Evolutionary conservation across 2,329 filamentous ascomycete species (phyloP).

Genomic region (Pestalotiopsis sp.): DNA sequence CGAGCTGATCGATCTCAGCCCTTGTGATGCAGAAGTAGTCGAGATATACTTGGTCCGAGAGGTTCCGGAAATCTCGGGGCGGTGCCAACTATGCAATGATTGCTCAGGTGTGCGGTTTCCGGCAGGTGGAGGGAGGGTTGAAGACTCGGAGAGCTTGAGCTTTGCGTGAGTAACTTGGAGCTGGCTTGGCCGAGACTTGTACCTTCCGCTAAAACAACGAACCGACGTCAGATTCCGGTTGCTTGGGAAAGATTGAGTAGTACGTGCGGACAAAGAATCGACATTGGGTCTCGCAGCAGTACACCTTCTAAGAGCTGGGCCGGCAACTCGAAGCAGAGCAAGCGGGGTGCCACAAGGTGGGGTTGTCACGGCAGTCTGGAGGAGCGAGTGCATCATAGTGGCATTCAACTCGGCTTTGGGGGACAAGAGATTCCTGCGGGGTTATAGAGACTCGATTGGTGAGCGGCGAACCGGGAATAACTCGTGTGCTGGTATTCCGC

Average conservation of each 20-base stretch:
- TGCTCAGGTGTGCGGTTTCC: not conserved
- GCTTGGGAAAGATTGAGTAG: not conserved
- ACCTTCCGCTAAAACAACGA: not conserved
- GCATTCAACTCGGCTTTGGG: not conserved
- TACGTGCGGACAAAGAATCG: not conserved
- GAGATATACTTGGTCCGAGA: not conserved
- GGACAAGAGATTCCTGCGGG: not conserved
- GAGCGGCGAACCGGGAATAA: not conserved
- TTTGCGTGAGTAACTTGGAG: not conserved
- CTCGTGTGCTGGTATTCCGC: not conserved
- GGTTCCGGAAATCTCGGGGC: not conserved
- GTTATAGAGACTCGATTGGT: not conserved
- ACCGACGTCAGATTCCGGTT: not conserved
- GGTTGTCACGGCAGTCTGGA: constrained; percentile 6
- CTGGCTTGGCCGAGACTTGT: not conserved
- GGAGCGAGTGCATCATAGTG: constrained; percentile 4
- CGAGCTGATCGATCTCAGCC: not conserved
- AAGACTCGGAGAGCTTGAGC: not conserved
- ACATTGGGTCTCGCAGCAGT: not conserved
- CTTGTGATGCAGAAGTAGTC: not conserved
- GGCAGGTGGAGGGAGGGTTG: not conserved
- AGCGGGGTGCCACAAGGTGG: constrained; percentile 8
- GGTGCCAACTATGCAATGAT: not conserved
- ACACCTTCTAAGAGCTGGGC: not conserved
- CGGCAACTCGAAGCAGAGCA: constrained; percentile 4